Evolutionary conservation across 2,329 filamentous ascomycete genomes (phyloP), one percentile per base, ranked within the genome.

Genomic region (Colletotrichum neosansevieriae): DNA sequence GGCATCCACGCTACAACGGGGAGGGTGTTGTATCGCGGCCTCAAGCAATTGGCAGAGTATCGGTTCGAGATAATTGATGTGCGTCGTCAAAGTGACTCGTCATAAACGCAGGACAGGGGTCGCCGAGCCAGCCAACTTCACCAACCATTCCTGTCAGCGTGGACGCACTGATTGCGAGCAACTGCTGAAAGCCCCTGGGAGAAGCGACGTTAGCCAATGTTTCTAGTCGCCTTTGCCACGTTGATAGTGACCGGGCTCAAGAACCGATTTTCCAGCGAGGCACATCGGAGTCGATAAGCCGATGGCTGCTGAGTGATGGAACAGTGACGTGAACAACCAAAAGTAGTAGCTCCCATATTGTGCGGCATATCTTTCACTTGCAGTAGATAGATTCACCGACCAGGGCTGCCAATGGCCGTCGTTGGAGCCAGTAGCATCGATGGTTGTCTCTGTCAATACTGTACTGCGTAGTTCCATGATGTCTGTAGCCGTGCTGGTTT

Each of bases 41-140:
- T 58, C 36, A 44, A 36, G 59, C 9, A 67, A 34, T 21, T 51
- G 58, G 49, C 29, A 42, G 40, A 21, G 15, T 17, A 21, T 15
- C 38, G 53, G 24, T 34, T 56, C 54, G 24, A 57, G 29, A 67
- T 49, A 12, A 34, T 66, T 40, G 58, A 61, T 56, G 63, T 56
- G 50, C 63, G 47, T 29, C 6, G 29, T 66, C 58, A 62, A 50
- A 63, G 36, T 63, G 63, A 67, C 50, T 12, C 36, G 59, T 67
- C 63, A 62, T 38, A 56, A 50, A 19, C 40, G 51, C 9, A 67
- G 49, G 51, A 42, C 49, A 42, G 36, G 42, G 58, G 57, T 62
- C 50, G 45, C 21, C 24, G 21, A 50, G 36, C 54, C 36, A 36
- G 58, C n/a, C 42, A 50, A 47, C 44, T 29, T 24, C 40, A 19